Evolutionary conservation across 768 basidiomycete species (phyloP).

Genomic region (Hygrophoropsis aurantiaca): DNA sequence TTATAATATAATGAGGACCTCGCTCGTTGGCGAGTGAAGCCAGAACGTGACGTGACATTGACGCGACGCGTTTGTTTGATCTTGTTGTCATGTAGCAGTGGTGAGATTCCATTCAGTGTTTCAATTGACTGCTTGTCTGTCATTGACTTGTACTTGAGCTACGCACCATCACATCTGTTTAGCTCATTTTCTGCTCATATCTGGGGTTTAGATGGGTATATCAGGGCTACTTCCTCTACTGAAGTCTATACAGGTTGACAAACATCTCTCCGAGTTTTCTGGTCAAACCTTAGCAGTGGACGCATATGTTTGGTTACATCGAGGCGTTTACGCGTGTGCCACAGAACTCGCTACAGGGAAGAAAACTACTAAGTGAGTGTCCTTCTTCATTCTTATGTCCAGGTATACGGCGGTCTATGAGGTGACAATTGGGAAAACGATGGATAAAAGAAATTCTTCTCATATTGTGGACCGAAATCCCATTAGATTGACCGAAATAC

Average conservation of each 20-base stretch:
- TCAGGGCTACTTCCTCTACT: conserved; percentile 86
- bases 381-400: too few relatives aligned
- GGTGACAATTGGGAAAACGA: too few relatives aligned
- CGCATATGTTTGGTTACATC: conserved; percentile 93
- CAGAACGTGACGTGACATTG: background rate
- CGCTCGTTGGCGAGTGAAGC: background rate
- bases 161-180: background rate
- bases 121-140: conserved; percentile 2
- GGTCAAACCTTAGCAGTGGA: conserved; percentile 91
- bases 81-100: conserved; percentile 19
- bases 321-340: conserved; percentile 87
- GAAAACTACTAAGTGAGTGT: conserved; percentile 74
- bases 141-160: background rate
- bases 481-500: too few relatives aligned
- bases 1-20: background rate
- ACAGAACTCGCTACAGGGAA: conserved; percentile 86
- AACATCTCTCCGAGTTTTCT: conserved; percentile 76
- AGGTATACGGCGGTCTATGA: too few relatives aligned
- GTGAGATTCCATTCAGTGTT: conserved; percentile 7
- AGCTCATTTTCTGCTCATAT: background rate
- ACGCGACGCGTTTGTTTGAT: conserved; percentile 33
- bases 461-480: too few relatives aligned
- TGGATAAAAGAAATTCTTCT: too few relatives aligned
- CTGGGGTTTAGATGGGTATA: conserved; percentile 71
- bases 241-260: conserved; percentile 82